Base-by-base conservation (phyloP, 2,329 filamentous ascomycete species). In the Arthrobotrys megalospora region DNA sequence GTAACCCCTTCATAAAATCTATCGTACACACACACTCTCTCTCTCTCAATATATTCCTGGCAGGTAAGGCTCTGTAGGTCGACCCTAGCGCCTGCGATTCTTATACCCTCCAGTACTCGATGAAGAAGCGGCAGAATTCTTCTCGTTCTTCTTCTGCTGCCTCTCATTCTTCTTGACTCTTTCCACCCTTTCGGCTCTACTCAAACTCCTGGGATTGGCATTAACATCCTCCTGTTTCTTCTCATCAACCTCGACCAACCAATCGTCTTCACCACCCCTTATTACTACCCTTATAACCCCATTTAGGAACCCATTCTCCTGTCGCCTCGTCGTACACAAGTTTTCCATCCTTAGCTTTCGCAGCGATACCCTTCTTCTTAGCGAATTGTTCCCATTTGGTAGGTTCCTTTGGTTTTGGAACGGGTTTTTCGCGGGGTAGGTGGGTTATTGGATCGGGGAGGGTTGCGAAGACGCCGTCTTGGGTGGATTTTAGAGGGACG, bases 351-450 rank as follows among this genome's bases (percentile, higher is more conserved):
- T 92, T 90, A 81, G 90, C 92, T 89, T 94, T 97, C 85, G 91
- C 90, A 86, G 92, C 93, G 86, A 99, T 98, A 70, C 96, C 96
- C 88, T 97, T 97, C 90, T 97, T 97, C 85, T 91, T 92, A 53
- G 96, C 96, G 86, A 99, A 99, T 83, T 91, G 90, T 87, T 97
- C 91, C 96, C 96, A 99, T 85, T 94, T 97, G 76, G 95, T 98
- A 81, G 91, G 91, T 72, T 91, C 87, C 86, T 94, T 96, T 81
- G 90, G 89, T 70, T 90, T 88, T 0, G 96, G 96, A 7, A 98
- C 87, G 8, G 93, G 93, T 85, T 99, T 98, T 86, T 97, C 94
- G 81, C 96, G 92, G 24, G 96, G 96, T 3, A 98, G 88, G 0
- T 87, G 85, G 0, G 92, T 96, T 19, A 88, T 86, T 0, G 90